Conservation (phyloP, 1,284 basidiomycete species). For the Ceratobasidium sp. region DNA sequence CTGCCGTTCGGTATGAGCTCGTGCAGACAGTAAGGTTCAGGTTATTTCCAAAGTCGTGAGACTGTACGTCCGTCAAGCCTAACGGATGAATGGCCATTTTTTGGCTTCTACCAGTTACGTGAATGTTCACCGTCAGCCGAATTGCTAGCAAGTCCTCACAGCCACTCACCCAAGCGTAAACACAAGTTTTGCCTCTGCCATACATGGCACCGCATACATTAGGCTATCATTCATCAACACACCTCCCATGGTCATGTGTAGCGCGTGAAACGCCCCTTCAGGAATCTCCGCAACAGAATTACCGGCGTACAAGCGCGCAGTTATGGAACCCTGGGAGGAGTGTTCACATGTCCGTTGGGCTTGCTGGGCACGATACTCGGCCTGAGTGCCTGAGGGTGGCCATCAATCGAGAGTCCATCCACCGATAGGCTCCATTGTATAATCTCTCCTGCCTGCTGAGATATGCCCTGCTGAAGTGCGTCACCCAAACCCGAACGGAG, state of each 20-base stretch:
- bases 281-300: slow-evolving; percentile 20
- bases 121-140: neutral
- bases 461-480: neutral
- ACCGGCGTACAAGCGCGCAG: slow-evolving; percentile 26
- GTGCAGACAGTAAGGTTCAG: neutral
- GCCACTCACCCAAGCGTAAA: slow-evolving; percentile 19
- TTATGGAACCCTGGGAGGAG: slow-evolving; percentile 8
- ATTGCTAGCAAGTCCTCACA: neutral
- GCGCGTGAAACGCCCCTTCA: neutral
- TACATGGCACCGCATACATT: slow-evolving; percentile 18
- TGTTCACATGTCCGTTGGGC: neutral
- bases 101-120: neutral
- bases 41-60: neutral
- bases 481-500: neutral
- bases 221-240: neutral
- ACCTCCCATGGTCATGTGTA: slow-evolving; percentile 19
- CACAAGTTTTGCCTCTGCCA: slow-evolving; percentile 1
- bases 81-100: neutral
- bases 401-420: neutral
- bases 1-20: neutral
- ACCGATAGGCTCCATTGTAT: slow-evolving; percentile 20
- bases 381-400: neutral
- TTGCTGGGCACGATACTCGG: neutral
- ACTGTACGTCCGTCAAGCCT: neutral
- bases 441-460: neutral